Conservation (phyloP, 2,329 filamentous ascomycete species). For the Penicillium brasilianum region DNA sequence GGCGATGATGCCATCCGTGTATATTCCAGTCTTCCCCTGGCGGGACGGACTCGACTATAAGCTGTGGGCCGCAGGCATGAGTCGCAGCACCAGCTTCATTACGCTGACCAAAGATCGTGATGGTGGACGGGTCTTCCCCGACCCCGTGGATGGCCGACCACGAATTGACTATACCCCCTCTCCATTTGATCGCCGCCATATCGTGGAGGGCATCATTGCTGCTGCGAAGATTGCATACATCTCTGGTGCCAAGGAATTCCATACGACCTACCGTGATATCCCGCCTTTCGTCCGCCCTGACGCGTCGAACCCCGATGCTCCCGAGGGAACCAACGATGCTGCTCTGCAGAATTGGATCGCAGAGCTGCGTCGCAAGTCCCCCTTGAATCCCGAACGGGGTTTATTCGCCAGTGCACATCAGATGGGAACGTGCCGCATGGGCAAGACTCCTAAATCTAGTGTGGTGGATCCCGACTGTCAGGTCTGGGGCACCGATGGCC, state of each 20-base stretch:
- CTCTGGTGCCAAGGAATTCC: constrained; percentile 79
- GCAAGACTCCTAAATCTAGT: constrained; percentile 44
- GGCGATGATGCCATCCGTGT: constrained; percentile 73
- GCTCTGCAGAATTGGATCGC: constrained; percentile 62
- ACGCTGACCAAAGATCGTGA: constrained; percentile 76
- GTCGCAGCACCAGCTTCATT: constrained; percentile 74
- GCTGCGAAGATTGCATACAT: constrained; percentile 78
- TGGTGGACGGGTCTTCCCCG: constrained; percentile 73
- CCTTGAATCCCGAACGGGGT: constrained; percentile 53
- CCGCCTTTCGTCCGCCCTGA: constrained; percentile 64
- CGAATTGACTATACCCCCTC: constrained; percentile 73
- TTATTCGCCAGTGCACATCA: constrained; percentile 55
- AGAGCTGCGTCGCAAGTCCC: constrained; percentile 51
- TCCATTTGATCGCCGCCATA: constrained; percentile 72
- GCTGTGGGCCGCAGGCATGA: constrained; percentile 69
- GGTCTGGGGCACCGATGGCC: constrained; percentile 53
- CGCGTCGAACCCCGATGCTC: constrained; percentile 27
- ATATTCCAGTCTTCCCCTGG: constrained; percentile 70
- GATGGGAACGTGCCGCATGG: constrained; percentile 59
- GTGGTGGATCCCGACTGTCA: constrained; percentile 53
- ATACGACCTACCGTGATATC: constrained; percentile 66
- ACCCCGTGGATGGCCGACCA: constrained; percentile 68
- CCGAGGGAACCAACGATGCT: constrained; percentile 58
- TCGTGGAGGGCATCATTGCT: constrained; percentile 72
- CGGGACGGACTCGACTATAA: constrained; percentile 72